A percentile compares a stretch with the other conserved stretches of the same genome.
Evolutionary conservation across 2,329 filamentous ascomycete genomes (phyloP).

Genomic region (Alternaria atra): DNA sequence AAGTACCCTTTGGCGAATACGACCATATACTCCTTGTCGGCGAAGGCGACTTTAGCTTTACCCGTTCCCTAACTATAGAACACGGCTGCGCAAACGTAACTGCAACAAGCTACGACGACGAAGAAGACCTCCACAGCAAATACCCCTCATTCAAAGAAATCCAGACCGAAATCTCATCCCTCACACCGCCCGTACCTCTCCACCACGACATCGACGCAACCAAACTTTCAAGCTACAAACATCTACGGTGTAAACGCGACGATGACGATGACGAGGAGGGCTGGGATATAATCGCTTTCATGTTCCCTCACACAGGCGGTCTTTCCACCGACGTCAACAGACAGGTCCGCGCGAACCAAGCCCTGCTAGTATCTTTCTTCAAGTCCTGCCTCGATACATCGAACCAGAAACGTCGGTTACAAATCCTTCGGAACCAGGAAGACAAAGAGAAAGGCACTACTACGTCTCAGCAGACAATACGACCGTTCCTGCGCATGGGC

Average conservation of each 20-base stretch:
- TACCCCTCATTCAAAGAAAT: slow-evolving; percentile 59
- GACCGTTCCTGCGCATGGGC: slow-evolving; percentile 58
- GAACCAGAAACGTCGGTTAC: slow-evolving; percentile 23
- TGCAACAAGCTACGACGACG: slow-evolving; percentile 73
- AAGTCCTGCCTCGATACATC: slow-evolving; percentile 34
- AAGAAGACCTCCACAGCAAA: slow-evolving; percentile 62
- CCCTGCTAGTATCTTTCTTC: slow-evolving; percentile 46
- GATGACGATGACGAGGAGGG: slow-evolving; percentile 40
- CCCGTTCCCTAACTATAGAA: slow-evolving; percentile 70
- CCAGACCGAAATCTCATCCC: slow-evolving; percentile 26
- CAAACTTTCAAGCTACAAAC: slow-evolving; percentile 54
- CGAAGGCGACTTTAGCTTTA: slow-evolving; percentile 83
- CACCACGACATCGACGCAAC: slow-evolving; percentile 72
- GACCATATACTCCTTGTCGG: slow-evolving; percentile 79
- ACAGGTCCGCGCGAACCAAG: slow-evolving; percentile 83
- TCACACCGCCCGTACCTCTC: slow-evolving; percentile 48
- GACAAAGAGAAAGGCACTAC: not conserved
- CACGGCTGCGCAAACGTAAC: slow-evolving; percentile 73
- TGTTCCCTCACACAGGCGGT: slow-evolving; percentile 96
- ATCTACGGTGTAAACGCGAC: slow-evolving; percentile 31
- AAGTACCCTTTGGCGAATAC: slow-evolving; percentile 71
- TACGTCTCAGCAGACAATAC: not conserved
- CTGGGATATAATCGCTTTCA: slow-evolving; percentile 88
- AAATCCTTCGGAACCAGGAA: slow-evolving; percentile 23
- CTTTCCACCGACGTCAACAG: slow-evolving; percentile 92